Base-by-base conservation (phyloP, 148 eudicot species). In the Silene uniflora region DNA sequence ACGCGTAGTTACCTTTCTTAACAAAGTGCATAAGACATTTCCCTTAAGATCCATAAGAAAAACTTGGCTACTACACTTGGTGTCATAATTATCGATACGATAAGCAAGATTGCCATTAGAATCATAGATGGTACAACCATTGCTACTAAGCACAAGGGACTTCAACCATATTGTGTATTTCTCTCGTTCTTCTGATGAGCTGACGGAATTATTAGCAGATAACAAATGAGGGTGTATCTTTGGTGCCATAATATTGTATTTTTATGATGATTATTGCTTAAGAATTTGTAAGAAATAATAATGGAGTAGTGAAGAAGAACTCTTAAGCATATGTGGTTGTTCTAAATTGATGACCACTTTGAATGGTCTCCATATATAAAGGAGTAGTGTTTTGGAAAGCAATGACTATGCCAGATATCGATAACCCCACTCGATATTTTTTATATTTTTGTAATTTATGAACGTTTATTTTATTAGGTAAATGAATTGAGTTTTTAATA, bases 101-200 rank as follows among this genome's bases (percentile, higher is more conserved):
- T 86, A 91, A 7, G 83, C 82, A 5, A 93, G 78, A 32, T 89
- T 75, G 0, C 98, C 98, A 5, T 46, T 73, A 19, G 95, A 84
- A 77, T 91, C 75, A 66, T 83, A 91, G 58, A 90, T 82, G 14
- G 97, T 91, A 77, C 90, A 88, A 13, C 97, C 98, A 73, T 88
- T 83, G 61, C 95, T 83, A 59, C 87, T 81, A 74, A 87, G 72
- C 9, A 93, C 85, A 0, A 91, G 88, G 2, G 97, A 93, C 59
- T 90, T 93, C 94, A 91, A 87, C 98, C 98, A 93, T 23, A 93
- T 71, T 0, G 98, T 93, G 67, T 81, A 91, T 16, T 74, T 85
- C 72, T 87, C 86, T 67, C 78, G 82, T 25, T 56, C 73, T 56
- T 61, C 78, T 14, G 29, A 39, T 2, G 54, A 68, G 0, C 10